Base-by-base conservation (phyloP, 305 asterid genomes). In the Rubia peregrina region DNA sequence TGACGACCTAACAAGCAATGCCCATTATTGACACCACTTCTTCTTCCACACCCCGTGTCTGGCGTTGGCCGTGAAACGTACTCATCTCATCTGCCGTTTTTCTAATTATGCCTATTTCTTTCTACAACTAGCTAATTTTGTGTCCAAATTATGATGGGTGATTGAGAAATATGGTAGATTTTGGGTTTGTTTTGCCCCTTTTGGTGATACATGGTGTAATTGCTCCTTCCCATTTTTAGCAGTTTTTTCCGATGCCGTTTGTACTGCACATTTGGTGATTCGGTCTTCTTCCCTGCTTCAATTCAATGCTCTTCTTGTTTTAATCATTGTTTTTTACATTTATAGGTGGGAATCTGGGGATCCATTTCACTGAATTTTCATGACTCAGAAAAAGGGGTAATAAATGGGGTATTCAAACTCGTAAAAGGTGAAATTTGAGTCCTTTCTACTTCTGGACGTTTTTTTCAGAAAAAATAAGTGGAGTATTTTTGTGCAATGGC, bases 121-220 rank as follows among this genome's bases (percentile, higher is more conserved):
- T 69, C 65, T 14, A 17, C 16, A 55, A 55, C 55, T 55, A 12
- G 73, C 24, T 33, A 69, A 4, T 8, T 38, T 56, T 41, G 49
- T 40, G 21, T n/a, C 49, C 41, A 30, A 68, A 69, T 69, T 69
- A 6, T 36, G 38, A 49, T 26, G 44, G 44, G 61, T 7, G 2
- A 2, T 38, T 5, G 41, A 40, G 53, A 38, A 33, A 69, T n/a
- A 22, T 24, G 30, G 55, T 12, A 19, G 19, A 21, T 5, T 44
- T 59, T 33, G 21, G 56, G 17, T 38, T 62, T 11, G 22, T 49
- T 74, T 40, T 51, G 62, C 78, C 66, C 40, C 9, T 60, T 38
- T 51, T 30, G 33, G 74, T 10, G 74, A 69, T 63, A 12, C 73
- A 63, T 11, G 38, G 70, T 8, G 30, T 22, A 40, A 46, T 49